Base-by-base conservation (phyloP, 441 rosid species). In the Eruca vesicaria region DNA sequence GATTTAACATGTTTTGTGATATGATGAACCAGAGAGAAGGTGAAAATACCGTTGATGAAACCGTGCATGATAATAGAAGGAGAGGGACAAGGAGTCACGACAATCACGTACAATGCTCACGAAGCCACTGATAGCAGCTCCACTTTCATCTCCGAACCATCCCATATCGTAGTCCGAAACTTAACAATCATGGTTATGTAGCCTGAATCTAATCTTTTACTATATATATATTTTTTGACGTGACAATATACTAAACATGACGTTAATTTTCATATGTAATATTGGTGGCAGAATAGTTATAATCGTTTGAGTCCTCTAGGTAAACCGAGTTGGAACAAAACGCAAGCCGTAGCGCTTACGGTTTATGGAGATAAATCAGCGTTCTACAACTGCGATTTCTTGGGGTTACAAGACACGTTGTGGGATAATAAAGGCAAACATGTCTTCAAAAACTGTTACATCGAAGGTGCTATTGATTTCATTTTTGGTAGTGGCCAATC, bases 351-450 rank as follows among this genome's bases (percentile, higher is more conserved):
- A 1, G 89, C 92, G 18, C 72, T 80, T 0, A 16, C 76, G 50
- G 64, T 88, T 0, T 59, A 75, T 26, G 92, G 92, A 0, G 92
- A 89, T 31, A 82, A 86, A 75, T 73, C 83, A 0, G 79, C 84
- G 29, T 89, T 85, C 38, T 81, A 48, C 38, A 43, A 53, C 0
- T 84, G 89, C 56, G 80, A 72, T 33, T 84, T 89, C 62, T 10
- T 76, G 74, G 88, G 88, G 43, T 36, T 89, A 64, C 91, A 89
- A 79, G 93, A 89, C 38, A 85, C 87, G 5, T 1, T 87, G 12
- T 89, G 85, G 88, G 91, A 87, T 73, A 78, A 9, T 26, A 14
- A 0, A 18, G 88, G 91, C 4, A 81, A 78, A 48, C 93, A 87
- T 72, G 64, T 64, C 61, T 89, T 80, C 80, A 21, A 15, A 18